Evolutionary conservation across 306 rosid species (phyloP), one percentile per base, ranked within the genome.

Genomic region (Fragaria vesca): DNA sequence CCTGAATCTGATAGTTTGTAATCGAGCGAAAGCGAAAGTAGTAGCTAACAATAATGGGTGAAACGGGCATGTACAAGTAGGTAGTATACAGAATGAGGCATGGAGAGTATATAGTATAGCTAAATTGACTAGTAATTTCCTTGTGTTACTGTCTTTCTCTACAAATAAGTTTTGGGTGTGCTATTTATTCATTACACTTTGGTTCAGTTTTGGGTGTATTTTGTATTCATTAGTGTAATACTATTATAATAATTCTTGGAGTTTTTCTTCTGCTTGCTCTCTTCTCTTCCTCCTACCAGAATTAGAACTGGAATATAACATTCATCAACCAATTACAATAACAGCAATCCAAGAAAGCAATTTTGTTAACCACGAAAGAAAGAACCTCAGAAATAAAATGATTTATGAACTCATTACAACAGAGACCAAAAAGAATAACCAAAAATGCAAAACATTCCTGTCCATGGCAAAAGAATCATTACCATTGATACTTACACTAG

Each of bases 41-140:
- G 76, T 61, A 68, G 79, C 80, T 79, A 74, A 58, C 69, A 81
- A 81, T 81, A 86, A 84, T 38, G 79, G 76, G 63, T 55, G 75
- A 74, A 54, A 79, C 55, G 61, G 78, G 72, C 48, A 61, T 72
- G 85, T 80, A 80, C 38, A 77, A 83, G 76, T 86, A 85, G 86
- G 69, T 42, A 83, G 85, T 71, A 51, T 66, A 76, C 75, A 79
- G 85, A 79, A 76, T 55, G 84, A 88, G 85, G 79, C 68, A 76
- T 67, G 89, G 80, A 85, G 82, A 85, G 86, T 77, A 74, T 78
- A 88, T 78, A 74, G 72, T 86, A 78, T 78, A 88, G 87, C 82
- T 72, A 70, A 47, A 54, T 80, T 84, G 55, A 77, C 82, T 77
- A 78, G 76, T 66, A 43, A 82, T 81, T 69, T 81, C 73, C 82